Evolutionary conservation across 192 early-diverging fungal genomes (phyloP).

Genomic region (Anaeromyces robustus): DNA sequence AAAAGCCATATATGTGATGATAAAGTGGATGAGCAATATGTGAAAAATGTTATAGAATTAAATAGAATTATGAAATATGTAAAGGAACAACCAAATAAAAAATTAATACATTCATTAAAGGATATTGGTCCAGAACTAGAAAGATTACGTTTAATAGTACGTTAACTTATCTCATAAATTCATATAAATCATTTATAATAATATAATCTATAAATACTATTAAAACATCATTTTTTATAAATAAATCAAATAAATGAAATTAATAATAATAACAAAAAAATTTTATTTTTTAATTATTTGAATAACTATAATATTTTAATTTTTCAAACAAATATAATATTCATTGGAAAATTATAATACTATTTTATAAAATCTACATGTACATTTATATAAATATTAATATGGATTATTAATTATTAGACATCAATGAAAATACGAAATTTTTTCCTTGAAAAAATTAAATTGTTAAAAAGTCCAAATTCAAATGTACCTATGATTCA

Average conservation of each 20-base stretch:
- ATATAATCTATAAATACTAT: no score
- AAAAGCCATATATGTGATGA: constrained; percentile 71
- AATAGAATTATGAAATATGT: constrained; percentile 78
- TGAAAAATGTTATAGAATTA: constrained; percentile 65
- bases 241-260: no score
- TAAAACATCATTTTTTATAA: no score
- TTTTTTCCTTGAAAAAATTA: constrained; percentile 73
- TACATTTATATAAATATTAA: background rate
- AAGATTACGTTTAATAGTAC: constrained; percentile 58
- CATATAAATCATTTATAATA: no score
- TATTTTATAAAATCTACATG: no score
- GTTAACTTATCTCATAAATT: no score
- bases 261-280: no score
- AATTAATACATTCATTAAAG: constrained; percentile 54
- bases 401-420: constrained; percentile 11
- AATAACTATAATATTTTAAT: no score
- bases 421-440: constrained; percentile 73
- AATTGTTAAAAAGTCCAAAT: constrained; percentile 68
- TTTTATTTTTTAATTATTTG: no score
- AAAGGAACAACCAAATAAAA: constrained; percentile 50
- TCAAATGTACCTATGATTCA: constrained; percentile 90
- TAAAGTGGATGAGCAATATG: constrained; percentile 82
- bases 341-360: no score
- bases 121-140: constrained; percentile 89
- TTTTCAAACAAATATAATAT: no score